These are phyloP conservation scores for Gossypium gossypioides DNA, from an alignment of 441 rosid genomes.

Conservation along the genomic window DNA sequence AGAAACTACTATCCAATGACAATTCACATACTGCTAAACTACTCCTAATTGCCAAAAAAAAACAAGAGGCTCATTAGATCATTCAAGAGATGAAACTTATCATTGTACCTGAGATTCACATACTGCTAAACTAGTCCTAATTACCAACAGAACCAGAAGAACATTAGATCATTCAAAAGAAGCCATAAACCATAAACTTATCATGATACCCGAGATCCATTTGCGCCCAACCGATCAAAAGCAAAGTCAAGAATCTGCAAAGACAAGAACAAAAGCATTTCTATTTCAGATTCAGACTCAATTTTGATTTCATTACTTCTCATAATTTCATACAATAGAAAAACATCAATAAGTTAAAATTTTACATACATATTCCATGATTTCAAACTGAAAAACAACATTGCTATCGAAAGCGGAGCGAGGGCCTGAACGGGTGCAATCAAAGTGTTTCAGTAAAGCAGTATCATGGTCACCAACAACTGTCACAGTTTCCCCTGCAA, in stretches of 20 bases:
- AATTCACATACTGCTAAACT: background rate
- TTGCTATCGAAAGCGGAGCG: constrained; percentile 81
- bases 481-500: constrained; percentile 74
- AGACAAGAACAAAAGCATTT: background rate
- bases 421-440: constrained; percentile 86
- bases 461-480: constrained; percentile 79
- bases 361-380: constrained; percentile 80
- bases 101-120: constrained; percentile 53
- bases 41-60: background rate
- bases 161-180: background rate
- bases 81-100: constrained; percentile 3
- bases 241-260: constrained; percentile 80
- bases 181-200: background rate
- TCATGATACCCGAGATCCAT: constrained; percentile 57
- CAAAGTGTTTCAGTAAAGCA: constrained; percentile 67
- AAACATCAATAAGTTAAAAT: background rate
- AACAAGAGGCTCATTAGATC: background rate
- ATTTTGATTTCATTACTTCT: background rate
- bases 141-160: background rate
- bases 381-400: constrained; percentile 84
- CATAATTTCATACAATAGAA: background rate
- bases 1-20: background rate
- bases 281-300: background rate
- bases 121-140: background rate
- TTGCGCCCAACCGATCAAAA: constrained; percentile 83